These are phyloP conservation scores for Penicillium crustosum DNA, from an alignment of 2,329 filamentous ascomycete species.

Conservation along the genomic window DNA sequence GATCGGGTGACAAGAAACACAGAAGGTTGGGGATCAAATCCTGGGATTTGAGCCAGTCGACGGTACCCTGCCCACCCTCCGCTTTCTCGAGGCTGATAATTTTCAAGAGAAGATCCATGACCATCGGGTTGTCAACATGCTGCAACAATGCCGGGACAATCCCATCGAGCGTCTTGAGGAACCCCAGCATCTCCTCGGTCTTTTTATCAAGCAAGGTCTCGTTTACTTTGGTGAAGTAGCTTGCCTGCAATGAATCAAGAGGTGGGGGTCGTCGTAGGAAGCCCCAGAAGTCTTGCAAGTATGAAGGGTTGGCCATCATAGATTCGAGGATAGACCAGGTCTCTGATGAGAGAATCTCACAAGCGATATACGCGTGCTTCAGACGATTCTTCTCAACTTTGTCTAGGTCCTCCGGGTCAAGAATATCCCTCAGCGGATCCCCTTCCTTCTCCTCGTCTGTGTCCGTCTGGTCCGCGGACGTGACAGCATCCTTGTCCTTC, in stretches of 20 bases:
- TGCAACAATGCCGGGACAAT: slow-evolving; percentile 82
- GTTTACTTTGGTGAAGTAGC: slow-evolving; percentile 98
- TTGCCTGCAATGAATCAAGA: slow-evolving; percentile 87
- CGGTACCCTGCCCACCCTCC: slow-evolving; percentile 86
- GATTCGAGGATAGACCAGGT: slow-evolving; percentile 96
- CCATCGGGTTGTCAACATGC: slow-evolving; percentile 95
- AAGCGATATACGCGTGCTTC: slow-evolving; percentile 90
- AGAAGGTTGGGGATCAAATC: slow-evolving; percentile 83
- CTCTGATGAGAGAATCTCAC: slow-evolving; percentile 90
- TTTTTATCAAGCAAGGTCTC: slow-evolving; percentile 97
- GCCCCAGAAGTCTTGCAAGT: slow-evolving; percentile 83
- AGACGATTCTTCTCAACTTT: slow-evolving; percentile 87
- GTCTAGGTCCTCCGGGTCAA: slow-evolving; percentile 54
- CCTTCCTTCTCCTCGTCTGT: slow-evolving; percentile 40
- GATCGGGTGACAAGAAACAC: slow-evolving; percentile 79
- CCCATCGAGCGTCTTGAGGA: slow-evolving; percentile 79
- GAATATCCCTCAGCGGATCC: slow-evolving; percentile 35
- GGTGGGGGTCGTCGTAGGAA: slow-evolving; percentile 83
- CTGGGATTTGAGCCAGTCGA: slow-evolving; percentile 95
- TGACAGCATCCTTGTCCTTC: slow-evolving; percentile 30
- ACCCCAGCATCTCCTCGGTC: slow-evolving; percentile 91
- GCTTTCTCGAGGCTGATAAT: slow-evolving; percentile 95
- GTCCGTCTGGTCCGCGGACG: slow-evolving; percentile 16
- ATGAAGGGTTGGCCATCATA: slow-evolving; percentile 76
- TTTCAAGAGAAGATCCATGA: slow-evolving; percentile 95